Percentiles rank a stretch among this genome's conserved stretches.
Evolutionary conservation across 139 green algal genomes (phyloP).

Genomic region (Desmodesmus armatus): DNA sequence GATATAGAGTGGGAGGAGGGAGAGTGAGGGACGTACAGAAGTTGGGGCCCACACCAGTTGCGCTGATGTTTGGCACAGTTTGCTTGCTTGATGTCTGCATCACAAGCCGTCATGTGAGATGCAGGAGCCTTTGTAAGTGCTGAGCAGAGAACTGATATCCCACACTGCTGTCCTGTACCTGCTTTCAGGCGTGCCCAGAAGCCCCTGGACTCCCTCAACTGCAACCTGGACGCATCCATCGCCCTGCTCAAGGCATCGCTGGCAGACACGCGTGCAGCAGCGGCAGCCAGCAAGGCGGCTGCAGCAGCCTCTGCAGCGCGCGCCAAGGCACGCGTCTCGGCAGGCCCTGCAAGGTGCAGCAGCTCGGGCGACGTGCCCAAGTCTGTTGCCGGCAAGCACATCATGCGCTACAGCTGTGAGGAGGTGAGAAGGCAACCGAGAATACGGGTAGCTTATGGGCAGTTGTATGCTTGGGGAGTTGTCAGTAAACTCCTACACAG

Average conservation of each 20-base stretch:
- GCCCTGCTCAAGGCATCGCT: slow-evolving; percentile 22
- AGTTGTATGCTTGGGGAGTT: too few relatives aligned
- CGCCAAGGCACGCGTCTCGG: slow-evolving; percentile 4
- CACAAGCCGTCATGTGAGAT: too few relatives aligned
- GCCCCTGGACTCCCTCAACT: not conserved
- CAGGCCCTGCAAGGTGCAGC: not conserved
- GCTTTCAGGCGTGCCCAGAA: slow-evolving; percentile 11
- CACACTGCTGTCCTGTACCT: not conserved
- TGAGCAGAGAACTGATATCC: too few relatives aligned
- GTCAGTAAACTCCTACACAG: too few relatives aligned
- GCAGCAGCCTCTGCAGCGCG: not conserved
- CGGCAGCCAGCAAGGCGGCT: slow-evolving; percentile 33
- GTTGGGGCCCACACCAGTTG: too few relatives aligned
- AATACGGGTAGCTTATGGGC: too few relatives aligned
- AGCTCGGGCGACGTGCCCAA: too few relatives aligned
- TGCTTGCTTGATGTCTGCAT: too few relatives aligned
- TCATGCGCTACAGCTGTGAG: slow-evolving; percentile 35
- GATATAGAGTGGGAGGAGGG: too few relatives aligned
- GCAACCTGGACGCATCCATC: slow-evolving; percentile 20
- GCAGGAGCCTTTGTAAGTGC: too few relatives aligned
- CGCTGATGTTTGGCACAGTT: too few relatives aligned
- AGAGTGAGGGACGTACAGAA: too few relatives aligned
- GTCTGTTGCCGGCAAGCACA: slow-evolving; percentile 30
- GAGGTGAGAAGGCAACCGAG: slow-evolving; percentile 35
- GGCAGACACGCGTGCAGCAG: slow-evolving; percentile 21